Base-by-base conservation (phyloP, 352 stramenopile species). In the Globisporangium paroecandrum region DNA sequence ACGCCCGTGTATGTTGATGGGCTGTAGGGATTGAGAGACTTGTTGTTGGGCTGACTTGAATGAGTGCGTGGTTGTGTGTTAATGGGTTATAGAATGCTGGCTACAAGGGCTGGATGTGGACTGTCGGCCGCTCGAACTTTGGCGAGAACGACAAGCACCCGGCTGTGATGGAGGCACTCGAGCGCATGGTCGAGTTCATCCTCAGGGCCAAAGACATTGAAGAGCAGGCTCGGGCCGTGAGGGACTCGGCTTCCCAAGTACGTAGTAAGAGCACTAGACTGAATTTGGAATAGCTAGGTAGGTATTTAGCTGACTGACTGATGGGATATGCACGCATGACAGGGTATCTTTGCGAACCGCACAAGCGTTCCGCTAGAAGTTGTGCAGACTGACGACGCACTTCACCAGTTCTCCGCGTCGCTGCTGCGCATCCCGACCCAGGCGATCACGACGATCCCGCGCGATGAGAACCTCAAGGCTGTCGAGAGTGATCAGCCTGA, bases 31-130 rank as follows among this genome's bases (percentile, higher is more conserved):
- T 34, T 18, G 22, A 3, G 12, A 24, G 36, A 24, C 46, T 32
- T 58, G 46, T 7, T 20, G 10, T 46, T 20, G 47, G 29, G 68
- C 4, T 36, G 27, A 9, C 46, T 22, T 36, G 4, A 64, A 13
- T 6, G 65, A 46, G 69, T 34, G 7, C 24, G 55, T 70, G 18
- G 43, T 58, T 18, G 6, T 36, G 32, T 27, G 58, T 10, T 27
- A 34, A 22, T 32, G 38, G 7, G 36, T 32, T 2, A 20, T 43
- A 91, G 82, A 77, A 79, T 8, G 87, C 69, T 27, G 87, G 87
- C 1, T 95, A 90, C 65, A 81, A 79, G 62, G 85, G 81, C 24
- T 95, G 87, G 87, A 90, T 92, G 78, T 95, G 87, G 87, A 95
- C 87, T 1, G 87, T 95, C 1, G 85, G 87, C 1, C 81, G 81